phyloP scores from a whole-genome alignment of 2,329 filamentous ascomycete species.

The Neopestalotiopsis sp. region DNA sequence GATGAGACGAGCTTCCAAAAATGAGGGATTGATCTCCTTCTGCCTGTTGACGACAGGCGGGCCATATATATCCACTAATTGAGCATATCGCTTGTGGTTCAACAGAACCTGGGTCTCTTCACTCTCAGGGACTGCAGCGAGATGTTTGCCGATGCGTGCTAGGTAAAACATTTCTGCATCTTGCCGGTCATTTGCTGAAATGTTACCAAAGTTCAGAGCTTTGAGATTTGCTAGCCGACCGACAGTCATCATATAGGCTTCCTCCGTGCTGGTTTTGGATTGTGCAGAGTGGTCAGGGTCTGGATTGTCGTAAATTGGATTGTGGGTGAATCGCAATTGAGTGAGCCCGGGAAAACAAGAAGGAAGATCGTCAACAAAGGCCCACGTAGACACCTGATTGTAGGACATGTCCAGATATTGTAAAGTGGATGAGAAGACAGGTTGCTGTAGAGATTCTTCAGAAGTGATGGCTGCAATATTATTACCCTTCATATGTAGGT shows the following conservation, averaged over 20 bases:
- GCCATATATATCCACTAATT: constrained; percentile 78
- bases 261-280: constrained; percentile 60
- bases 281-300: constrained; percentile 37
- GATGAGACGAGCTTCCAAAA: constrained; percentile 79
- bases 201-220: constrained; percentile 73
- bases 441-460: constrained; percentile 34
- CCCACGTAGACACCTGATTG: constrained; percentile 73
- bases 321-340: constrained; percentile 81
- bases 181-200: constrained; percentile 75
- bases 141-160: constrained; percentile 77
- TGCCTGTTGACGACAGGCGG: constrained; percentile 67
- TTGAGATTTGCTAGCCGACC: constrained; percentile 73
- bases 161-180: constrained; percentile 96
- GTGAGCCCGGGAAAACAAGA: constrained; percentile 73
- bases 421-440: constrained; percentile 59
- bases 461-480: constrained; percentile 56
- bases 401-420: constrained; percentile 75
- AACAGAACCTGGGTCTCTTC: constrained; percentile 60
- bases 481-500: constrained; percentile 78
- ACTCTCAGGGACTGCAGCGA: constrained; percentile 62
- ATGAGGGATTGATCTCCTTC: constrained; percentile 71
- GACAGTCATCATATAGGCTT: constrained; percentile 87
- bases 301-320: constrained; percentile 75
- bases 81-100: constrained; percentile 73
- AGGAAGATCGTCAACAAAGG: constrained; percentile 73